Evolutionary conservation across 768 basidiomycete species (phyloP), one percentile per base, ranked within the genome.

Genomic region (Kwoniella mangroviensis): DNA sequence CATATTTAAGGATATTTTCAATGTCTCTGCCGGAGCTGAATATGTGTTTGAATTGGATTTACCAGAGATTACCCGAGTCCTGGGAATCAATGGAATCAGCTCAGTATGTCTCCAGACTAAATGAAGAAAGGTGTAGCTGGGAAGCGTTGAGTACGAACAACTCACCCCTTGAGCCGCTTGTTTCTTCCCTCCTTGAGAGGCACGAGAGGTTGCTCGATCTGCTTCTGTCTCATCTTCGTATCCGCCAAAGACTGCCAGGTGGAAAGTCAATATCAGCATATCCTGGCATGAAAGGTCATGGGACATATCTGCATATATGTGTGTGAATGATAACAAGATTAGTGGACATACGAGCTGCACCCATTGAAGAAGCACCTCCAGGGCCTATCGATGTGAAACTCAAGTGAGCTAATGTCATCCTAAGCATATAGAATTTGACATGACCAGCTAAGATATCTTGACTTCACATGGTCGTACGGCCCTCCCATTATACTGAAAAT

Each of bases 211-310:
- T 10, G 66, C 56, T 55, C 73, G 24, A 41, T 79, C 77, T 6
- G 65, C 73, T 40, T 76, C 77, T n/a, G 75, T 79, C 68, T 79
- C 78, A 28, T 73, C 71, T 21, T 72, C 78, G 56, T 73, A 72
- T 40, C 75, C 72, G 17, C 78, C 78, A 42, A 79, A 79, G 55
- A 79, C 78, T 79, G 54, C 11, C 6, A 28, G 1, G 41, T 22
- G 7, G 40, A n/a, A 19, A 49, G 40, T 42, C 13, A 24, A 12
- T 41, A 15, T 63, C 19, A 26, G 9, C 34, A 26, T 26, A 26
- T 26, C 26, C 26, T 26, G 26, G 26, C 26, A 26, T 26, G 4
- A 26, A 2, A 26, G 26, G 26, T 26, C 26, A 26, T 4, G 26
- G 26, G 26, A 26, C 26, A 4, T 26, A 34, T 34, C 34, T 34